Percentiles rank a stretch among this genome's conserved stretches.
These are phyloP conservation scores for Apiospora saccharicola DNA, from an alignment of 2,329 filamentous ascomycete species.

Conservation along the genomic window DNA sequence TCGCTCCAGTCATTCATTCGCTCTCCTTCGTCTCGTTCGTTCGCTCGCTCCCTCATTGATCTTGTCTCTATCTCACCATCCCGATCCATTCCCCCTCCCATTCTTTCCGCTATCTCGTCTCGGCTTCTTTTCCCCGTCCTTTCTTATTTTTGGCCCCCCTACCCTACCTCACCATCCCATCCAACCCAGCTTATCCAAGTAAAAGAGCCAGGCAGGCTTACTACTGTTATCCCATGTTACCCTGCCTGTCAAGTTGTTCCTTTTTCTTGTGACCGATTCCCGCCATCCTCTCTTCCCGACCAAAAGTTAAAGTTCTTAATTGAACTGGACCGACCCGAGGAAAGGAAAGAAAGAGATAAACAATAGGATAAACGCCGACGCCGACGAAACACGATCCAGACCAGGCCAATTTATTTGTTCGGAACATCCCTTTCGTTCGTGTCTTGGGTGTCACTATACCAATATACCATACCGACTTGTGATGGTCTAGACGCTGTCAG, in stretches of 20 bases:
- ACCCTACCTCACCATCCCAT: background rate
- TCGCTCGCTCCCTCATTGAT: slow-evolving; percentile 4
- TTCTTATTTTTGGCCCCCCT: background rate
- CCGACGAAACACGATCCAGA: background rate
- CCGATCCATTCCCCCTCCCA: background rate
- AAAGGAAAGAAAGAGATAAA: background rate
- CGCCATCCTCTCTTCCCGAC: background rate
- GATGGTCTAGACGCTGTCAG: slow-evolving; percentile 11
- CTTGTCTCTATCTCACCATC: background rate
- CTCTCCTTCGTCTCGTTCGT: background rate
- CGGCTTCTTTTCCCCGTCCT: slow-evolving; percentile 14
- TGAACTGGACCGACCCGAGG: slow-evolving; percentile 11
- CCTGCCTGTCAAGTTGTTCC: slow-evolving; percentile 17
- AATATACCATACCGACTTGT: background rate
- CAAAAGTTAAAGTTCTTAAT: slow-evolving; percentile 12
- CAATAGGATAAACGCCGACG: slow-evolving; percentile 1
- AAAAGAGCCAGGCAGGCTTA: slow-evolving; percentile 17
- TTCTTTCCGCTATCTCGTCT: background rate
- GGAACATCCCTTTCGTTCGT: background rate
- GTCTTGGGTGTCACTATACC: background rate
- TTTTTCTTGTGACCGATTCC: slow-evolving; percentile 14
- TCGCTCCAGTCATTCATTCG: background rate
- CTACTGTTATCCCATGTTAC: slow-evolving; percentile 4
- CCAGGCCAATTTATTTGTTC: background rate
- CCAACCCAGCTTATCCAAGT: background rate